Evolutionary conservation across 805 yeast species (phyloP).

Genomic region (Candida tammaniensis): DNA sequence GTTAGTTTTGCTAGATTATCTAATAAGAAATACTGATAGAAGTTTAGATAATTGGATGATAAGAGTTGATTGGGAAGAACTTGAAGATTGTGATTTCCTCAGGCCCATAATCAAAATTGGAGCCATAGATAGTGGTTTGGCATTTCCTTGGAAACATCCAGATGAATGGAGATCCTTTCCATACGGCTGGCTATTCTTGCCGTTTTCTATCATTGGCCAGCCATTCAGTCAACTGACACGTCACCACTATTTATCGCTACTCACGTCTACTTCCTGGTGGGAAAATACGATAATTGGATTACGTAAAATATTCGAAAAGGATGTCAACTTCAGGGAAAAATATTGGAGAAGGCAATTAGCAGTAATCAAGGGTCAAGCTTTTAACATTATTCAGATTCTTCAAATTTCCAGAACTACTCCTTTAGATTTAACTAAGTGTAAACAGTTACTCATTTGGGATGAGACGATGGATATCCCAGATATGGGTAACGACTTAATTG

Average conservation of each 20-base stretch:
- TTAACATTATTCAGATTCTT: constrained; percentile 66
- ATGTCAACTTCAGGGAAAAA: constrained; percentile 59
- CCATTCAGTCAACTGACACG: constrained; percentile 61
- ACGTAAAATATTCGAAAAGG: constrained; percentile 49
- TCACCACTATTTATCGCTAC: constrained; percentile 51
- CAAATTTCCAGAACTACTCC: constrained; percentile 65
- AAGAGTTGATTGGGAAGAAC: constrained; percentile 43
- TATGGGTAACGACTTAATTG: constrained; percentile 10
- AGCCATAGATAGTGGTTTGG: constrained; percentile 72
- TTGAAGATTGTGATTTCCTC: constrained; percentile 8
- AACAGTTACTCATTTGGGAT: constrained; percentile 57
- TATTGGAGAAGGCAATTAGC: constrained; percentile 70
- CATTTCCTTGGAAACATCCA: constrained; percentile 82
- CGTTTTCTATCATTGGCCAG: constrained; percentile 59
- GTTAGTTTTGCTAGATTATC: constrained; percentile 65
- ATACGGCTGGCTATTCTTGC: constrained; percentile 73
- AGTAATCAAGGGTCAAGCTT: constrained; percentile 74
- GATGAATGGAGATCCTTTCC: constrained; percentile 81
- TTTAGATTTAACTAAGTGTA: constrained; percentile 58
- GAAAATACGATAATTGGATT: constrained; percentile 51
- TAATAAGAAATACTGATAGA: constrained; percentile 73
- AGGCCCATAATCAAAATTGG: constrained; percentile 51
- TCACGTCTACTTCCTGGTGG: constrained; percentile 72
- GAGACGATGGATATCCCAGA: constrained; percentile 57
- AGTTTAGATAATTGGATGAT: constrained; percentile 82